Evolutionary conservation across 1,139 yeast species (phyloP).

Genomic region (Zygoascus meyerae): DNA sequence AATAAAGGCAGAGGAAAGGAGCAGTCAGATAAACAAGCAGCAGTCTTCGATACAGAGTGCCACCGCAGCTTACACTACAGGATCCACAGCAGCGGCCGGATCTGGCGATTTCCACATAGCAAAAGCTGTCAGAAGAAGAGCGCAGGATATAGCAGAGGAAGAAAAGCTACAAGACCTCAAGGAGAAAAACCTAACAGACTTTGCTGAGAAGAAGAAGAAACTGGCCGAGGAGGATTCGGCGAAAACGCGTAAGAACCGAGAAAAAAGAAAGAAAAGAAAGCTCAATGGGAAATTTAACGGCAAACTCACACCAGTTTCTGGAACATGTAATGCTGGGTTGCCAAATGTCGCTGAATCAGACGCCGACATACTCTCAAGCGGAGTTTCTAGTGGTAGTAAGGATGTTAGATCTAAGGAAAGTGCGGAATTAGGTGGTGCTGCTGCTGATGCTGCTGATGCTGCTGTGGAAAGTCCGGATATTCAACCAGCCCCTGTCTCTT

Average conservation of each 20-base stretch:
- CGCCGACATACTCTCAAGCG: too few species aligned
- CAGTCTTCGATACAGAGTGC: not conserved
- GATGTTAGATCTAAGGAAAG: too few species aligned
- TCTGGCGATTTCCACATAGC: constrained; percentile 38
- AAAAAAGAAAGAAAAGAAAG: constrained; percentile 19
- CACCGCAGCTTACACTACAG: constrained; percentile 25
- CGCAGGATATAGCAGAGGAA: constrained; percentile 28
- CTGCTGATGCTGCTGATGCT: too few species aligned
- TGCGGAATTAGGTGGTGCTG: too few species aligned
- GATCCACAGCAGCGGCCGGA: constrained; percentile 37
- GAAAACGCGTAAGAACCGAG: constrained; percentile 30
- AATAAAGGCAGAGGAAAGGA: constrained; percentile 1
- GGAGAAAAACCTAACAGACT: constrained; percentile 22
- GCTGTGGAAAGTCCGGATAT: too few species aligned
- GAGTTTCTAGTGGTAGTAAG: too few species aligned
- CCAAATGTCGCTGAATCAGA: not conserved
- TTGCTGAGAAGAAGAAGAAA: constrained; percentile 21
- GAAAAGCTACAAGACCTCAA: constrained; percentile 22
- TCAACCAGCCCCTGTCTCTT: too few species aligned
- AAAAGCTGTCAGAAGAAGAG: constrained; percentile 33
- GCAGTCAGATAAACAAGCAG: not conserved
- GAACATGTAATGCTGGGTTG: not conserved
- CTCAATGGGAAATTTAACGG: too few species aligned
- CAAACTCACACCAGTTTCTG: not conserved
- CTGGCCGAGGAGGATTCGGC: constrained; percentile 23